Evolutionary conservation across 1,284 basidiomycete species (phyloP), one percentile per base, ranked within the genome.

Genomic region (Irpex lacteus): DNA sequence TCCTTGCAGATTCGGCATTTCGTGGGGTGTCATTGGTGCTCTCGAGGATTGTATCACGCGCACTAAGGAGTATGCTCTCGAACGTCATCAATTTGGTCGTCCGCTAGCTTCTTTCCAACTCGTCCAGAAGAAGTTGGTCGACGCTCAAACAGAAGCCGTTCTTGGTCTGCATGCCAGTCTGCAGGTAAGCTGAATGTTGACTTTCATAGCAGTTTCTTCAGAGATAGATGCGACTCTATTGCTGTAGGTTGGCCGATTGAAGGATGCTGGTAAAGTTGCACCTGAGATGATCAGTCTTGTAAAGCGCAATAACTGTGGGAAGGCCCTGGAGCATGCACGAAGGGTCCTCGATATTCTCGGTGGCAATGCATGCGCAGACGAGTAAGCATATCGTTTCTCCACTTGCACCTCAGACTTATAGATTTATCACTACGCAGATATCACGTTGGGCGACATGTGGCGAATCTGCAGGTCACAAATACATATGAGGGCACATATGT

Each of bases 271-370:
- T 32, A 82, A 82, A 69, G 83, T 91, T 72, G 87, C 90, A 19
- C 92, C 97, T 1, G 96, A 98, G 77, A 97, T 97, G 95, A 85
- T 99, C 68, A 96, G 92, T 68, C 82, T 98, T 71, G 85, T 98
- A 68, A 99, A 99, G 83, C 85, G 95, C 68, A 98, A 98, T 75
- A 98, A 98, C 72, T 97, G 95, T 72, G 94, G 94, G 18, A 96
- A 96, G 79, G 96, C 96, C 0, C 78, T 98, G 59, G 81, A 91
- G 70, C 93, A 97, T 70, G 78, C 91, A 19, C 82, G 96, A 32
- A 80, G 85, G 61, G 80, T 98, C 59, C 79, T 98, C 69, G 94
- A 98, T 74, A 90, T 97, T 56, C 81, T 97, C 52, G 96, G 96
- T 21, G 95, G 95, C 1, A 97, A 97, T 75, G 95, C 94, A 5